These are phyloP conservation scores for Lenzites betulinus DNA, from an alignment of 768 basidiomycete species.

Conservation along the genomic window DNA sequence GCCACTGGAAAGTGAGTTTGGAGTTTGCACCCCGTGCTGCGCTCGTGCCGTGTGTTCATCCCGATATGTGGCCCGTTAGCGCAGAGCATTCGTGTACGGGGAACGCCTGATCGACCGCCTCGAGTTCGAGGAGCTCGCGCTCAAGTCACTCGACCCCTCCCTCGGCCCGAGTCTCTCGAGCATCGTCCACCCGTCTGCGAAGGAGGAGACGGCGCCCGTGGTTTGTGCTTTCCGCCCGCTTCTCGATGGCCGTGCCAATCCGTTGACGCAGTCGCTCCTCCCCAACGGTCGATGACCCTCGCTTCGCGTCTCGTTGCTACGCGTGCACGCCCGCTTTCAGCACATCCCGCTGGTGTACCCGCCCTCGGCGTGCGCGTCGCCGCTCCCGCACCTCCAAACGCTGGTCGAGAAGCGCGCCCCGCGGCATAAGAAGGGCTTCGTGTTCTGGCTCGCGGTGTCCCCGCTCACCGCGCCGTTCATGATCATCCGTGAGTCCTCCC, in stretches of 20 bases:
- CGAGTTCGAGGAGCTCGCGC: constrained; percentile 79
- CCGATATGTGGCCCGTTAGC: constrained; percentile 36
- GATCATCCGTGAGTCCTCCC: constrained; percentile 64
- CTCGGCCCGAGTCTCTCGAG: constrained; percentile 48
- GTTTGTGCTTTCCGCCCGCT: constrained; percentile 13
- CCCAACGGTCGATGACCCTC: not conserved
- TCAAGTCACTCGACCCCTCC: constrained; percentile 73
- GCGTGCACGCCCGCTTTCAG: not conserved
- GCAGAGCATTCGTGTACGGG: constrained; percentile 60
- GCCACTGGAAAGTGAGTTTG: constrained; percentile 69
- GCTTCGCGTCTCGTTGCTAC: no score
- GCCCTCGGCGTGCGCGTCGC: constrained; percentile 35
- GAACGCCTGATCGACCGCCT: constrained; percentile 69
- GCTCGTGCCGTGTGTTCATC: not conserved
- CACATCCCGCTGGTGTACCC: constrained; percentile 69
- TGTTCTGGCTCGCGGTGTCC: constrained; percentile 61
- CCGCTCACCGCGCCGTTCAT: constrained; percentile 78
- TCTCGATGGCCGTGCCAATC: constrained; percentile 15
- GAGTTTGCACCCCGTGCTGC: constrained; percentile 22
- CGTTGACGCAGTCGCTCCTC: constrained; percentile 23
- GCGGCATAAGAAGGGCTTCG: constrained; percentile 66
- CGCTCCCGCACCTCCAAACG: constrained; percentile 46
- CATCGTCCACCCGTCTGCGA: constrained; percentile 15
- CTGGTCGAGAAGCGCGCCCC: constrained; percentile 60
- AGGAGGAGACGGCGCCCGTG: constrained; percentile 18